Evolutionary conservation across 352 stramenopile species (phyloP), one percentile per base, ranked within the genome.

Genomic region (Phytophthora pluvialis): DNA sequence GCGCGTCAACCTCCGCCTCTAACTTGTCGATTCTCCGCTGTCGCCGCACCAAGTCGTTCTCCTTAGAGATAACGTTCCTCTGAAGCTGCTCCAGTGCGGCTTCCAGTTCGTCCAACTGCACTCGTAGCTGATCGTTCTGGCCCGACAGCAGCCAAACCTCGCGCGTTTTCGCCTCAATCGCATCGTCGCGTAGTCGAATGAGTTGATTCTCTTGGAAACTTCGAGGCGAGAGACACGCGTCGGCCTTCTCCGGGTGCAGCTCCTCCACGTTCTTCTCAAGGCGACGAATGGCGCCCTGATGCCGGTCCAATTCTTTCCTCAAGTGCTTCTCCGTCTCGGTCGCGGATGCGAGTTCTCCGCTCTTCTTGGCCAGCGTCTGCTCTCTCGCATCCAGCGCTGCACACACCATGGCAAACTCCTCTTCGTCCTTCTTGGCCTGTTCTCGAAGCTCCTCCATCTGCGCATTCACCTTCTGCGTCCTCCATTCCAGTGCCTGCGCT

Each of bases 121-220:
- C 65, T 3, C 77, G 81, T 0, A 94, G 70, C 36, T 81, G 72
- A 29, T 89, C 82, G 48, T 94, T 93, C 32, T 90, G 71, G 0
- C 79, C 81, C 4, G 73, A 79, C 7, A 94, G 62, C 11, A 94
- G 65, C 77, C 80, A 90, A 10, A 94, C 72, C 46, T 94, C 82
- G 16, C 84, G 79, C 1, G 77, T 83, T 36, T 92, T 92, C 21
- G 82, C 82, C 9, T 74, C 61, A 45, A 94, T 83, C 26, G 82
- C 81, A 38, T 94, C 86, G 54, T 94, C 86, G 1, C 86, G 77
- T 11, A 94, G 69, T 38, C 77, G 71, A 33, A 94, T 88, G 25
- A 94, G 70, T 49, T 91, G 80, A 40, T 86, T 88, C 50, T 94
- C 86, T 15, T 63, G 74, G 47, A 89, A 94, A 62, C 83, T 91